Base-by-base conservation (phyloP, 164 flowering plant species). In the Kalanchoe fedtschenkoi region DNA sequence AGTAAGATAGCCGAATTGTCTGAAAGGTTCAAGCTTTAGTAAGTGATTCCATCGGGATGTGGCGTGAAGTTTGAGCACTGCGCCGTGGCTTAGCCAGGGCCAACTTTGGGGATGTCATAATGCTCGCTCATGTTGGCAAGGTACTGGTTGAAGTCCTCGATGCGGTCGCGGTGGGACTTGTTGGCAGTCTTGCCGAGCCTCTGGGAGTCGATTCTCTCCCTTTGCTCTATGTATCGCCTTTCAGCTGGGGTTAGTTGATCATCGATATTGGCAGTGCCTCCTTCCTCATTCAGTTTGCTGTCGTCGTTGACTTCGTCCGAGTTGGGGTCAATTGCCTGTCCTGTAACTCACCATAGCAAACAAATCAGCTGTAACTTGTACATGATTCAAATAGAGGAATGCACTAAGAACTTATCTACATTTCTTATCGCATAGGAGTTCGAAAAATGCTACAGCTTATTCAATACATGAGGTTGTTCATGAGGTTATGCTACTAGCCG, bases 61-160 rank as follows among this genome's bases (percentile, higher is more conserved):
- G 51, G 7, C 6, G 24, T 21, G 11, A 37, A 4, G 24, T n/a
- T 7, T 21, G 51, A 43, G 51, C 22, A 21, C 9, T 43, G 22
- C 51, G 19, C 3, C 4, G 6, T 15, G 51, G 22, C 47, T 67
- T 63, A 66, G 62, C 76, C 79, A 35, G 79, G 79, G 0, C 79
- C 79, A 43, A 76, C 79, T 62, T 76, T 76, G 8, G 76, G 79
- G 42, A 73, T 70, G 65, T 70, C 79, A 39, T 72, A 73, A 61
- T 73, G 76, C 70, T 76, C 79, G 21, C 64, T 73, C 21, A 76
- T 58, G 34, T 73, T 70, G 2, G 79, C 79, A 46, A 76, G 62
- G 59, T 66, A 70, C n/a, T 73, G 79, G 29, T 73, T 76, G 59
- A 73, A 73, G 6, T 76, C 76, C 19, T 73, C 76, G 51, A 76